Base-by-base conservation (phyloP, 2,329 filamentous ascomycete genomes). In the Aspergillus pseudonomiae region DNA sequence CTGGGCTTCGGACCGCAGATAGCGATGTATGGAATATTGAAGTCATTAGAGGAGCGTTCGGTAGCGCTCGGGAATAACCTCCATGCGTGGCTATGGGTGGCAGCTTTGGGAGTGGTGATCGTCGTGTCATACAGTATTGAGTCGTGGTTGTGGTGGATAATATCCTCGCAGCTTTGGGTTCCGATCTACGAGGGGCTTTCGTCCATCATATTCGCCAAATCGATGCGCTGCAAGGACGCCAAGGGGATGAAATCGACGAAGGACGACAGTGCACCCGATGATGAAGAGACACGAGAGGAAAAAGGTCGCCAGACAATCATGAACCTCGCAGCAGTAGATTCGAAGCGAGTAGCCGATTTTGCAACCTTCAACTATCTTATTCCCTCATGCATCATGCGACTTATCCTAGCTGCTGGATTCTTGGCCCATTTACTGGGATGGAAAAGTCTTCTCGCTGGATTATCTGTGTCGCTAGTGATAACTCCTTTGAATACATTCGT, bases 251-350 rank as follows among this genome's bases (percentile, higher is more conserved):
- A 46, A 41, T 62, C 10, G 92, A 70, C 65, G 28, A 72, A 70
- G 1, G 73, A 77, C 12, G 75, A 80, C 9, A 79, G 81, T 0
- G 80, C 80, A 1, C 81, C 81, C 4, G 82, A 85, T 3, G 69
- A 69, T n/a, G 83, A 86, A 68, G 69, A 67, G 10, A 65, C 68
- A 10, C 77, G 72, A 72, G 80, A 71, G 60, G 82, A 88, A 67
- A 85, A 89, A 76, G 85, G 86, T 30, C 83, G 85, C 65, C 91
- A 94, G 76, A 88, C 86, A 61, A 90, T 90, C 4, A 89, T 93
- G 61, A 94, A 94, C 73, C 81, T 93, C 39, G 88, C 93, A 52
- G 90, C 89, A n/a, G 88, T 94, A 7, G 91, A 94, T 75, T 81
- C 86, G 9, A 87, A 88, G 70, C 85, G 90, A 43, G 83, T 94